Evolutionary conservation across 1,284 basidiomycete genomes (phyloP).

Genomic region (Pholiota adiposa): DNA sequence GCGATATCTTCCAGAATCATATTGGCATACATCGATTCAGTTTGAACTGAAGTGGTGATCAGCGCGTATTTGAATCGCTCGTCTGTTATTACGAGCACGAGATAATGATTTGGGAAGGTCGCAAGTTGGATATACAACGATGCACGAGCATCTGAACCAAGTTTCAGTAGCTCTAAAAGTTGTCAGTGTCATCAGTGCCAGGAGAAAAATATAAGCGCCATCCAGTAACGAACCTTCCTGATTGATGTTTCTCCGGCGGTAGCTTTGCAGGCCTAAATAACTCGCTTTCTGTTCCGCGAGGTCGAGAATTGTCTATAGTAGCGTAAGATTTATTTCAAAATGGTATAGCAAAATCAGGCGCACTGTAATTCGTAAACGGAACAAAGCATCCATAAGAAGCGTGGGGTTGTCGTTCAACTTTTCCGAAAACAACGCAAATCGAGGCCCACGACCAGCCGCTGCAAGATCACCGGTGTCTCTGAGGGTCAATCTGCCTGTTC

Average conservation of each 20-base stretch:
- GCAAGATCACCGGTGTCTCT: conserved; percentile 78
- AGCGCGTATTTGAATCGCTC: conserved; percentile 78
- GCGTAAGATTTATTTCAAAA: not conserved
- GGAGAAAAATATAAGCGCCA: not conserved
- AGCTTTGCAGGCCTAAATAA: conserved; percentile 74
- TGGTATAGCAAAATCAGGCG: conserved; percentile 22
- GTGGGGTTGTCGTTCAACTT: conserved; percentile 68
- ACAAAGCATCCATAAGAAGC: conserved; percentile 54
- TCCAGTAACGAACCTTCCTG: conserved; percentile 49
- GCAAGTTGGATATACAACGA: conserved; percentile 72
- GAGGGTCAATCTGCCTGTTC: conserved; percentile 72
- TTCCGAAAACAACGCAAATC: conserved; percentile 58
- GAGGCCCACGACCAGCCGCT: conserved; percentile 66
- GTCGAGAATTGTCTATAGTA: conserved; percentile 68
- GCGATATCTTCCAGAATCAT: conserved; percentile 76
- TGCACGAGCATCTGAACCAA: conserved; percentile 60
- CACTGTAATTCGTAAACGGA: conserved; percentile 60
- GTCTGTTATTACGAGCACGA: conserved; percentile 79
- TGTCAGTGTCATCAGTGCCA: conserved; percentile 9
- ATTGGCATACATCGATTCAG: conserved; percentile 56
- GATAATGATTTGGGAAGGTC: conserved; percentile 72
- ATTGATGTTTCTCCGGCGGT: conserved; percentile 68
- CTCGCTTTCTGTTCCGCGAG: conserved; percentile 76
- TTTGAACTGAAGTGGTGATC: conserved; percentile 59
- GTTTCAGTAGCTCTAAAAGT: conserved; percentile 68